Percentiles rank a stretch among this genome's conserved stretches.
Evolutionary conservation across 2,329 filamentous ascomycete species (phyloP).

Genomic region (Epichloe sp.): DNA sequence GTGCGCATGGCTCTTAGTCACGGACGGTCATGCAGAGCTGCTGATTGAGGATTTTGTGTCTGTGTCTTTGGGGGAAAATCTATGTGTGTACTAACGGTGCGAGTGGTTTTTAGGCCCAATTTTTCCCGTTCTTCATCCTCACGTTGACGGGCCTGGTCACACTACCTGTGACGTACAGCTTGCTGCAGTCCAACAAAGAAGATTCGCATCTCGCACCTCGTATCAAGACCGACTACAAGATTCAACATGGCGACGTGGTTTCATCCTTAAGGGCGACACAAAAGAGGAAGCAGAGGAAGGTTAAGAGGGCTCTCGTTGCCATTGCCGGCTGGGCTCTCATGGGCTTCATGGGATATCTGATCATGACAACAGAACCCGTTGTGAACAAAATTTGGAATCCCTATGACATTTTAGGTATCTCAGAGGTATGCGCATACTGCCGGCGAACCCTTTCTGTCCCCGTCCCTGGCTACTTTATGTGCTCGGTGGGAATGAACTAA

Average conservation of each 20-base stretch:
- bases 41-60: neutral
- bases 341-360: slow-evolving; percentile 84
- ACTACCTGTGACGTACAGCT: slow-evolving; percentile 76
- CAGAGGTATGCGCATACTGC: slow-evolving; percentile 41
- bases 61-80: neutral
- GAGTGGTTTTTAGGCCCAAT: slow-evolving; percentile 55
- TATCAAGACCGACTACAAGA: slow-evolving; percentile 70
- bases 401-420: slow-evolving; percentile 82
- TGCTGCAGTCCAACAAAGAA: slow-evolving; percentile 65
- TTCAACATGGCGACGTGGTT: slow-evolving; percentile 73
- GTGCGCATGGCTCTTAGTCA: neutral
- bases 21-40: neutral
- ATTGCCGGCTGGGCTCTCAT: slow-evolving; percentile 71
- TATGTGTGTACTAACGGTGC: slow-evolving; percentile 2
- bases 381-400: slow-evolving; percentile 83
- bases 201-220: slow-evolving; percentile 69
- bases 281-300: slow-evolving; percentile 75
- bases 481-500: neutral
- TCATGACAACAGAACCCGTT: slow-evolving; percentile 60
- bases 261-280: slow-evolving; percentile 72
- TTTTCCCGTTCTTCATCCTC: slow-evolving; percentile 98
- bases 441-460: neutral
- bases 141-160: slow-evolving; percentile 81
- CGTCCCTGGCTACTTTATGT: neutral
- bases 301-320: slow-evolving; percentile 72